Base-by-base conservation (phyloP, 148 eudicot species). In the Vaccinium myrtillus region DNA sequence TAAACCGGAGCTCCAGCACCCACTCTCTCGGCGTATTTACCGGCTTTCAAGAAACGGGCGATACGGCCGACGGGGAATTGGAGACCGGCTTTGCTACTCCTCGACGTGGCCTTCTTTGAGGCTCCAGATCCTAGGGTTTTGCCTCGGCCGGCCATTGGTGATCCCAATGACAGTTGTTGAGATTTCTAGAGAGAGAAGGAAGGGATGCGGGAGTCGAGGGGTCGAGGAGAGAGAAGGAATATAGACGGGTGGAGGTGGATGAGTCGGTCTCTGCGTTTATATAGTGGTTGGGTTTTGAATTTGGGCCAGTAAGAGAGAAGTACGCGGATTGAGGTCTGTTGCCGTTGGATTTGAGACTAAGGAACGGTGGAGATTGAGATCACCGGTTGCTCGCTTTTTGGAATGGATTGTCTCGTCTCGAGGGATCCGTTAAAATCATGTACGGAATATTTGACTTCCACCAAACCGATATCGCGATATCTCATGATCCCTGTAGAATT, bases 81-180 rank as follows among this genome's bases (percentile, higher is more conserved):
- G 13, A 75, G 78, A n/a, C 79, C 79, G 32, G 79, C 79, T 23
- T 76, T 76, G 55, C 79, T 76, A 30, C 79, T 76, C 79, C 79
- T 76, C 15, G 79, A 76, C 49, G 79, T 76, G 32, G 79, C 79
- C 79, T 76, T 76, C 56, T 76, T 76, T 30, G 79, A 23, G 1
- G 79, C 79, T 48, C 79, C 79, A 21, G 79, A 76, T 76, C 79
- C 79, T 21, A 76, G 55, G 32, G 79, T 76, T 76, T 76, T 76
- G 16, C 79, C 79, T 8, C 79, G 54, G 14, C 79, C 79, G 30
- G 79, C 79, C 79, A 76, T 76, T 76, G 27, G 15, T 39, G 19
- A 46, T 46, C 3, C 13, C 5, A 16, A 21, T 0, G 13, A 10
- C 2, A 19, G 19, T 19, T 8, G 12, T 6, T 9, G 25, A 3